Base-by-base conservation (phyloP, 2,329 filamentous ascomycete species). In the Verticillium longisporum region DNA sequence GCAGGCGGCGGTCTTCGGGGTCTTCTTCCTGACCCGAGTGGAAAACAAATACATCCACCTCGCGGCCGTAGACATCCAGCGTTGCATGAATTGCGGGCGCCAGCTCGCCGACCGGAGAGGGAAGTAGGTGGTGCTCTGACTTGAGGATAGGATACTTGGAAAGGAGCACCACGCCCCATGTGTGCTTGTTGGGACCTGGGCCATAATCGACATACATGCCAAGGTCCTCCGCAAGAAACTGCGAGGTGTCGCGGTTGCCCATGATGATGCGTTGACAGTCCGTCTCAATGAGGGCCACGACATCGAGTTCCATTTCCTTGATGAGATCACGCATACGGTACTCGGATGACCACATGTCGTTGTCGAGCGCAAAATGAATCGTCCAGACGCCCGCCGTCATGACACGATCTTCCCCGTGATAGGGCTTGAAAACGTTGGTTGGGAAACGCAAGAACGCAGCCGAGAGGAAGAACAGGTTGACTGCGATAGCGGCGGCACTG, bases 181-280 rank as follows among this genome's bases (percentile, higher is more conserved):
- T 99, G 78, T 99, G 95, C 78, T 98, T 99, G 83, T 99, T 97
- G 6, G 95, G 95, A 1, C 95, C 95, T 34, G 95, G 95, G 60
- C 95, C 95, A 70, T 92, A 97, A 78, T 99, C 95, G 57, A 96
- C 93, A 71, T 97, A 99, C 95, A 99, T 99, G 68, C 95, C 95
- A 11, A 99, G 83, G 67, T 99, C 93, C 73, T 98, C 94, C 21
- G 95, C 93, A 9, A 99, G 84, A 76, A 91, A 96, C 72, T 98
- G 95, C 1, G 95, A 97, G 9, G 91, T 90, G 73, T 99, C 95
- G 66, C 95, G 90, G 77, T 98, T 99, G 70, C 95, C 95, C 95
- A 98, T 99, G 80, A 99, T 99, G 77, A 99, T 97, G 67, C 94
- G 91, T 77, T 99, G 95, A 38, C 91, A 83, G 72, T 99, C 95